A percentile compares a stretch with the other conserved stretches of the same genome.
Evolutionary conservation across 176 grass and related monocot species (phyloP).

Genomic region (Saccharum spontaneum): DNA sequence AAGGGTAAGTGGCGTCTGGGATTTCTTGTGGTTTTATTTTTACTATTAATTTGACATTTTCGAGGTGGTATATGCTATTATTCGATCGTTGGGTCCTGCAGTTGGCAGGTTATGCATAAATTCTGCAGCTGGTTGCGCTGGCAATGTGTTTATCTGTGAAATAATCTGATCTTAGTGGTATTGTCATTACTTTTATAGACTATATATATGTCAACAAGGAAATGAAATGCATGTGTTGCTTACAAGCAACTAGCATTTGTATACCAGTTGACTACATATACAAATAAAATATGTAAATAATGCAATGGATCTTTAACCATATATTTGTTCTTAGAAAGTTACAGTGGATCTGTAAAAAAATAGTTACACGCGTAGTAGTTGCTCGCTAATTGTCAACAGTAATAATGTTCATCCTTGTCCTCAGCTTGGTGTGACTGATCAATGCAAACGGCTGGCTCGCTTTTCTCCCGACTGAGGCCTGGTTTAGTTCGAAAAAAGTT

Average conservation of each 20-base stretch:
- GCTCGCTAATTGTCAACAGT: no score
- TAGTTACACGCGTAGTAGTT: no score
- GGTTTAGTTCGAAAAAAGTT: no score
- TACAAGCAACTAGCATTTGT: neutral
- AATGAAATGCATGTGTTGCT: neutral
- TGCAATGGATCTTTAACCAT: no score
- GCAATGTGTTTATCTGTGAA: neutral
- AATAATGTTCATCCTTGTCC: neutral
- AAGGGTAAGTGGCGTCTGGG: neutral
- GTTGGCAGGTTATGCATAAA: neutral
- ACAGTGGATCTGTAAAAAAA: no score
- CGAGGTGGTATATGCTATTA: neutral
- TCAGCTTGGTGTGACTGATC: neutral
- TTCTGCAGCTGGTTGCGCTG: neutral
- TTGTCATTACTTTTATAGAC: no score
- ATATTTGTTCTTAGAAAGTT: no score
- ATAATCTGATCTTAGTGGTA: neutral
- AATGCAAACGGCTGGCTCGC: no score
- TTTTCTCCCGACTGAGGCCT: no score
- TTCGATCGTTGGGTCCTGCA: neutral
- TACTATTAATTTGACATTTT: neutral
- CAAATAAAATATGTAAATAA: no score
- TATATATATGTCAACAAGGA: neutral
- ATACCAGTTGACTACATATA: no score
- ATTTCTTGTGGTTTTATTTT: neutral